A percentile compares a stretch with the other conserved stretches of the same genome.
These are phyloP conservation scores for Apiotrichum porosum DNA, from an alignment of 1,284 basidiomycete species.

Conservation along the genomic window DNA sequence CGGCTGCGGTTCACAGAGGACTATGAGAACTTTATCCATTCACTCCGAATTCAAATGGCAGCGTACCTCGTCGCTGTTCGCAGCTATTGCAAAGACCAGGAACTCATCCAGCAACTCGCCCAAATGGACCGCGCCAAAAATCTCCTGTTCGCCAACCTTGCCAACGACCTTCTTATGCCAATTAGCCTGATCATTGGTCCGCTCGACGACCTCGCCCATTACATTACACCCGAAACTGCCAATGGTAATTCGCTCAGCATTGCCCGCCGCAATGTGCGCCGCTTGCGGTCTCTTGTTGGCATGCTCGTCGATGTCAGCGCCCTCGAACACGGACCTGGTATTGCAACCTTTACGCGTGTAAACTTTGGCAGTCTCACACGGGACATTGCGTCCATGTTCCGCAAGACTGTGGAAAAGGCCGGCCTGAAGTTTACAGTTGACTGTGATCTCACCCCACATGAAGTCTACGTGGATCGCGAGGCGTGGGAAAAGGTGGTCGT, in stretches of 20 bases:
- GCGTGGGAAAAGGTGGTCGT: conserved; percentile 50
- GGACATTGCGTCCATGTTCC: conserved; percentile 48
- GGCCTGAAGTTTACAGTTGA: conserved; percentile 42
- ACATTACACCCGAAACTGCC: conserved; percentile 14
- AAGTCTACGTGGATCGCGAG: conserved; percentile 47
- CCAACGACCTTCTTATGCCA: conserved; percentile 47
- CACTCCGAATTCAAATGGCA: conserved; percentile 1
- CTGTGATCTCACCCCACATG: conserved; percentile 33
- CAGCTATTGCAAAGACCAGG: conserved; percentile 28
- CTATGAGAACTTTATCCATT: conserved; percentile 38
- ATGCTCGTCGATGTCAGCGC: conserved; percentile 45
- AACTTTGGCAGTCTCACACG: conserved; percentile 44
- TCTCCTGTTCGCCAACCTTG: conserved; percentile 40
- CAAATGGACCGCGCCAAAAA: conserved; percentile 48
- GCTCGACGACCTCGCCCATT: conserved; percentile 33
- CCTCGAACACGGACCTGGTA: conserved; percentile 39
- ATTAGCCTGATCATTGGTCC: conserved; percentile 45
- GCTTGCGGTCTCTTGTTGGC: conserved; percentile 19
- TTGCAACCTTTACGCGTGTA: conserved; percentile 42
- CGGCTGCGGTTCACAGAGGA: conserved; percentile 41
- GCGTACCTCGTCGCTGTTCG: conserved; percentile 19
- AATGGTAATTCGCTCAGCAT: conserved; percentile 22
- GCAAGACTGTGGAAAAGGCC: conserved; percentile 31
- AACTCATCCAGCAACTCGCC: conserved; percentile 45
- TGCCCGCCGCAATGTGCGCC: conserved; percentile 38